Evolutionary conservation across 2,329 filamentous ascomycete species (phyloP), one percentile per base, ranked within the genome.

Genomic region (Dactylellina drechsleri): DNA sequence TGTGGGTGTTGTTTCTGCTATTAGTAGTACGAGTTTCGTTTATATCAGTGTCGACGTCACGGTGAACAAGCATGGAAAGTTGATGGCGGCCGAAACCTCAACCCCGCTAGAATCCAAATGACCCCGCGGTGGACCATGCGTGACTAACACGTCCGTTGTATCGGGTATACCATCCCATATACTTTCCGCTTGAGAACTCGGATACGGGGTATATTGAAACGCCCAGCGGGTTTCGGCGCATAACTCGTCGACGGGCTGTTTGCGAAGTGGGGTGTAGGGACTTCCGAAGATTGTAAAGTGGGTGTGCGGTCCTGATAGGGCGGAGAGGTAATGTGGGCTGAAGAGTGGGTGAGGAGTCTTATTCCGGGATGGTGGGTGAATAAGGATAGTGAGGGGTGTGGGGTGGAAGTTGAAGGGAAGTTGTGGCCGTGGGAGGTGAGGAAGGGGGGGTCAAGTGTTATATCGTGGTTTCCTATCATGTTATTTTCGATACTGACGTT

Each of bases 231-330:
- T 61, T 1, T 53, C 52, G 2, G 49, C 40, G 49, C 60, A 66
- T 18, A 62, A 15, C 1, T 58, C 23, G 43, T 66, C 50, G 47
- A 67, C 57, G 15, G 62, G 66, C 8, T 56, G 57, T 23, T 52
- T 53, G 50, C 64, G 57, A 4, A 79, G 81, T 0, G 87, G 90
- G 36, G 88, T 88, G 79, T 86, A 89, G 0, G 91, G 91, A 2
- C 90, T 92, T 0, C 89, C 91, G 79, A 92, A 93, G 49, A 92
- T 84, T 10, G 83, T 88, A 81, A 93, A 89, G 10, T 80, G 82
- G 1, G 89, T 90, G 1, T 57, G 16, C 5, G 70, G 70, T 31
- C 81, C 89, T 0, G 81, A 80, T 0, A 85, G 82, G 0, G 85
- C 84, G 0, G 79, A 82, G n/a, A 93, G 83, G 5, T 82, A 84